phyloP scores from a whole-genome alignment of 2,329 filamentous ascomycete genomes.

The Fusarium goolgardi region DNA sequence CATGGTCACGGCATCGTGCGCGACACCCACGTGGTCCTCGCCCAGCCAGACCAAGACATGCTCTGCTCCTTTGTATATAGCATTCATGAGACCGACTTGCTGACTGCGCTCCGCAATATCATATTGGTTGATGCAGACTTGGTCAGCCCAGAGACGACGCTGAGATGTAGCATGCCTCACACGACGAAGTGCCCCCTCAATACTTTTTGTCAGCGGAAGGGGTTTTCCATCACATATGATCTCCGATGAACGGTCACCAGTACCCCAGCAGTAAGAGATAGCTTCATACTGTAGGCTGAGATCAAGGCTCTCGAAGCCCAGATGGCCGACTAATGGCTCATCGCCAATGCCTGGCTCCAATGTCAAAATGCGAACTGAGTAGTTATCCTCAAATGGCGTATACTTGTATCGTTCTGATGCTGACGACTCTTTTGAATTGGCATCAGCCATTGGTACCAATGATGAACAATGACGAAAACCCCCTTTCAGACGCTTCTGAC shows the following conservation, averaged over 20 bases:
- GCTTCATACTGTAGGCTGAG: conserved; percentile 47
- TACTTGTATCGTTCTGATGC: conserved; percentile 38
- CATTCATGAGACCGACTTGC: conserved; percentile 56
- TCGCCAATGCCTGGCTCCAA: conserved; percentile 47
- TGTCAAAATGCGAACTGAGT: conserved; percentile 50
- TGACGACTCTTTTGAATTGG: neutral
- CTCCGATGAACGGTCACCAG: conserved; percentile 36
- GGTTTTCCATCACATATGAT: conserved; percentile 42
- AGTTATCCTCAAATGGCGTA: conserved; percentile 32
- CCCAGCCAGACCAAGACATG: conserved; percentile 54
- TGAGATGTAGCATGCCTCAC: conserved; percentile 43
- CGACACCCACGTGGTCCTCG: conserved; percentile 45
- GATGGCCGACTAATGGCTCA: conserved; percentile 47
- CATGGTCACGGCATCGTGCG: conserved; percentile 46
- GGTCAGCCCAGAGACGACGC: conserved; percentile 55
- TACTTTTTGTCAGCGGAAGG: conserved; percentile 48
- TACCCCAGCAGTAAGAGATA: conserved; percentile 55
- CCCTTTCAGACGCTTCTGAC: neutral
- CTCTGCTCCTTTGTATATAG: conserved; percentile 51
- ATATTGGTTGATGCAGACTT: conserved; percentile 56
- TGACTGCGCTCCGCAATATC: conserved; percentile 51
- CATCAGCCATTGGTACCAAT: conserved; percentile 34
- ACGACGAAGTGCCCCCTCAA: conserved; percentile 49
- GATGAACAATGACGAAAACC: neutral
- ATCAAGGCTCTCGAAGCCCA: conserved; percentile 45